Base-by-base conservation (phyloP, 2,329 filamentous ascomycete genomes). In the Thermoascus crustaceus region DNA sequence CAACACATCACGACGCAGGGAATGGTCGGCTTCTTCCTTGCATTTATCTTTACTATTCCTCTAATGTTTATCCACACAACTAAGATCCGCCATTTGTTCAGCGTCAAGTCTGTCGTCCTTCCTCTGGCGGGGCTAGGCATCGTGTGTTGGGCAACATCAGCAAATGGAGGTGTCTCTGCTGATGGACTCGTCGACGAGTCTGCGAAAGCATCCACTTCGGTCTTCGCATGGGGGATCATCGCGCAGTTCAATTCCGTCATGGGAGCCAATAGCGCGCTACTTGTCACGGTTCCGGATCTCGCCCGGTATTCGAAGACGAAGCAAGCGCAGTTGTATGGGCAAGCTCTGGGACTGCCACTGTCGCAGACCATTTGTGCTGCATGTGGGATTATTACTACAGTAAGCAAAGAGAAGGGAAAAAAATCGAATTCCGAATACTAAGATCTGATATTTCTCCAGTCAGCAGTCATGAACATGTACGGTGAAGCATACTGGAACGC, bases 171-270 rank as follows among this genome's bases (percentile, higher is more conserved):
- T 13, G 42, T 48, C 8, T 48, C 44, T 3, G 48, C 51, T 4
- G 16, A 42, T 27, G 37, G 37, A 4, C 29, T 47, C 3, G 35
- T 38, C 13, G 42, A 42, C 30, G 39, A 38, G 23, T 35, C 41
- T 6, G 17, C 34, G 7, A 32, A 35, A 23, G 19, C 45, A 6
- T 41, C 49, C 0, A 45, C 44, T 2, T 45, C 48, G 0, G 45
- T 54, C 7, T 52, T 62, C 1, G 61, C 58, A 19, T 65, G 61
- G 61, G 47, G 52, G 30, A 49, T 64, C 35, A 55, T 64, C 42
- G 44, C 45, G 10, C 61, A 59, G 25, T 57, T 66, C 39, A 65
- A 63, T 44, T 49, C 54, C 33, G 54, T 63, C 37, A 53, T 66
- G 47, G 60, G 61, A 6, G 50, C 46, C 9, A 53, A 56, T 19